These are phyloP conservation scores for Pythium guiyangense DNA, from an alignment of 352 stramenopile species.

Conservation along the genomic window DNA sequence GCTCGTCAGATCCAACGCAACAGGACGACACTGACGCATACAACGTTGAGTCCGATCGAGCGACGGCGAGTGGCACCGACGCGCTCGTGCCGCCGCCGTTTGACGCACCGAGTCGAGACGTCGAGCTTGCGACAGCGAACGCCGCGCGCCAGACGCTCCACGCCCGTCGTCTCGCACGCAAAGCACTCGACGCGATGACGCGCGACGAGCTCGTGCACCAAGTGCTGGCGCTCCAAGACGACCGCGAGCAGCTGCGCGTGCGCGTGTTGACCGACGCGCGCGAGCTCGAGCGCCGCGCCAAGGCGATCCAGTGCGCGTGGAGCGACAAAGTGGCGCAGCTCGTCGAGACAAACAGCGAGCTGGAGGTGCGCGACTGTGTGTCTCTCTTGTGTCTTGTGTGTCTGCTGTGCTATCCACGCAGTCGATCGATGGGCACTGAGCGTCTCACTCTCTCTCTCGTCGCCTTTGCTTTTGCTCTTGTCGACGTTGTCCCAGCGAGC, in stretches of 20 bases:
- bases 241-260: constrained; percentile 37
- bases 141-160: not conserved
- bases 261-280: constrained; percentile 38
- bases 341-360: constrained; percentile 28
- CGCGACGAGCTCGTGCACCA: constrained; percentile 41
- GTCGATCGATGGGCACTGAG: too few relatives aligned
- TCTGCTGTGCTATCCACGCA: too few relatives aligned
- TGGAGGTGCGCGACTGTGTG: constrained; percentile 24
- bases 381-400: not conserved
- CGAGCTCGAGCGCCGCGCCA: constrained; percentile 33
- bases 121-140: not conserved
- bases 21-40: too few relatives aligned
- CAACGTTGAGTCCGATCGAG: too few relatives aligned
- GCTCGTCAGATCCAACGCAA: too few relatives aligned
- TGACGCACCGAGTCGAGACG: not conserved
- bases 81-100: constrained; percentile 5
- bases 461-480: too few relatives aligned
- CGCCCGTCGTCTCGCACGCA: constrained; percentile 12
- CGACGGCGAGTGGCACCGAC: too few relatives aligned
- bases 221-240: constrained; percentile 26
- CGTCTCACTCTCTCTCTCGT: too few relatives aligned
- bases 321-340: constrained; percentile 36
- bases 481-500: constrained; percentile 15
- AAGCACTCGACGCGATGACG: constrained; percentile 21
- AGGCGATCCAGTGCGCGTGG: constrained; percentile 40